Evolutionary conservation across 208 protist species (phyloP).

Genomic region (Crithidia fasciculata): DNA sequence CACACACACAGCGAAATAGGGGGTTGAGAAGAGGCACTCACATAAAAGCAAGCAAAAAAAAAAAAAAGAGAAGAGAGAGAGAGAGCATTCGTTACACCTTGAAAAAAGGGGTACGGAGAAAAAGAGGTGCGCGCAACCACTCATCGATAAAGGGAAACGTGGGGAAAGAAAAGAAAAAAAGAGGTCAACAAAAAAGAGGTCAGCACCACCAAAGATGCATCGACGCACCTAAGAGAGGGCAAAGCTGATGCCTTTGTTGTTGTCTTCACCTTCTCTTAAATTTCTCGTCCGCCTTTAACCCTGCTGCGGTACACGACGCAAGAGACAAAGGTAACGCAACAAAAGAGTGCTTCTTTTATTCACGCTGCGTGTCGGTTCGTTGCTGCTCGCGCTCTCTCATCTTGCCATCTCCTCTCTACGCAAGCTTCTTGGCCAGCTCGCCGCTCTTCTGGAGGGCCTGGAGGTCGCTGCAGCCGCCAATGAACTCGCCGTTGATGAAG

Average conservation of each 20-base stretch:
- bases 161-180: background rate
- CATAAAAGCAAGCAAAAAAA: background rate
- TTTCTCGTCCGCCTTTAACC: too few species aligned
- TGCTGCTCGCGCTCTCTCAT: too few species aligned
- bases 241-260: too few species aligned
- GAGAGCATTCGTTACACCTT: too few species aligned
- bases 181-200: too few species aligned
- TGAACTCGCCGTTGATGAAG: slow-evolving; percentile 82
- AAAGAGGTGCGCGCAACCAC: background rate
- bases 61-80: background rate
- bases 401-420: background rate
- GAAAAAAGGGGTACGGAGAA: background rate
- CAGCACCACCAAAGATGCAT: too few species aligned
- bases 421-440: slow-evolving; percentile 53
- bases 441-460: slow-evolving; percentile 55
- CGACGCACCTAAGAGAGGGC: too few species aligned
- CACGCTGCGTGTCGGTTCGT: too few species aligned
- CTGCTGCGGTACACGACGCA: too few species aligned
- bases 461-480: slow-evolving; percentile 66
- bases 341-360: too few species aligned
- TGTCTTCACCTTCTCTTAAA: too few species aligned
- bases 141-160: background rate
- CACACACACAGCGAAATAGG: background rate
- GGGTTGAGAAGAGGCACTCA: background rate
- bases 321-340: too few species aligned